A percentile compares a stretch with the other conserved stretches of the same genome.
These are phyloP conservation scores for Euphorbia schlechtendalii DNA, from an alignment of 441 rosid genomes.

Conservation along the genomic window DNA sequence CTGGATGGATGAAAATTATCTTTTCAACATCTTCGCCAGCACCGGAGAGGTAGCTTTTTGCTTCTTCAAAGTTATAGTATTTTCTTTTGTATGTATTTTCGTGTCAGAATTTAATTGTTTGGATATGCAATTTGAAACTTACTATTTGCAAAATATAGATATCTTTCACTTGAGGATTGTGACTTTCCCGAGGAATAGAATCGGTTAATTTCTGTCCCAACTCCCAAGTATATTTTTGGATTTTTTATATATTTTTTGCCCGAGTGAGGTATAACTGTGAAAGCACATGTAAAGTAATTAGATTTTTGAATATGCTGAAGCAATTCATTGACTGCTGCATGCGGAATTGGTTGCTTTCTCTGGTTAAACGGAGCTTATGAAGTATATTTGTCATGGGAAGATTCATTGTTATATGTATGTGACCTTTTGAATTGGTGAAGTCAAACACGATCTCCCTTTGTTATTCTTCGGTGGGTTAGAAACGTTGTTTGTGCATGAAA, in stretches of 20 bases:
- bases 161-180: not conserved
- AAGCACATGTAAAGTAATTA: not conserved
- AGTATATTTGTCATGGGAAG: not conserved
- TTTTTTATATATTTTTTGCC: not conserved
- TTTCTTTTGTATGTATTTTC: not conserved
- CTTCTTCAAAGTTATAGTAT: not conserved
- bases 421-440: not conserved
- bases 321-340: not conserved
- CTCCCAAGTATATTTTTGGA: too few relatives aligned
- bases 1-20: constrained; percentile 90
- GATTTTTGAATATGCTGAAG: not conserved
- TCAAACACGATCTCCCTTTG: not conserved
- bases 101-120: not conserved
- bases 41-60: constrained; percentile 53
- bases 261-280: not conserved
- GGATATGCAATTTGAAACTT: not conserved
- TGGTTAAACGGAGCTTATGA: not conserved
- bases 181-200: not conserved
- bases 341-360: not conserved
- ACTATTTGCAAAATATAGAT: not conserved
- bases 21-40: constrained; percentile 38
- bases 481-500: too few relatives aligned
- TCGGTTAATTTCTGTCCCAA: not conserved
- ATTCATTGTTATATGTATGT: not conserved
- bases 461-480: not conserved